Evolutionary conservation across 345 rosid species (phyloP).

Genomic region (Aquilaria yunnanensis): DNA sequence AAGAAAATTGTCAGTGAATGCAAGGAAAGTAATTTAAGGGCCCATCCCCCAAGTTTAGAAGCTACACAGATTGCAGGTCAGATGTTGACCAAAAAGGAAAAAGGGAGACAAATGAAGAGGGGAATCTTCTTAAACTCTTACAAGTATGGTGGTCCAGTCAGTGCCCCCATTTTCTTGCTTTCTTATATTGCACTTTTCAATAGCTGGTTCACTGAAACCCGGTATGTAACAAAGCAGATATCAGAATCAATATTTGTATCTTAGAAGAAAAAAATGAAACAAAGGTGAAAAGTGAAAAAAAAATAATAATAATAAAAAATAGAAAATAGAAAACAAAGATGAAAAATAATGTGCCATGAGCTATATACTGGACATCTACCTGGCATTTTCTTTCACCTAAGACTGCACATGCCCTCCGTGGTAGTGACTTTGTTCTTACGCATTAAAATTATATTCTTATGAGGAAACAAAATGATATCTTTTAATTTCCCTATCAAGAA

Average conservation of each 20-base stretch:
- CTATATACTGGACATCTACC: too few relatives aligned
- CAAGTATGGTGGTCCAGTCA: conserved; percentile 72
- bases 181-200: conserved; percentile 43
- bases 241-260: conserved; percentile 6
- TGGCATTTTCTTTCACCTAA: too few relatives aligned
- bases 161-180: conserved; percentile 31
- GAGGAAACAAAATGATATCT: too few relatives aligned
- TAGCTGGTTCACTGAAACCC: conserved; percentile 64
- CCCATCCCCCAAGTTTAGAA: too few relatives aligned
- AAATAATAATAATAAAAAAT: not conserved
- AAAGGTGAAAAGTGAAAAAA: not conserved
- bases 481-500: too few relatives aligned
- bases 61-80: too few relatives aligned
- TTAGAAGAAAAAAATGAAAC: not conserved
- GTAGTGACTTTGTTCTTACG: not conserved
- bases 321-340: not conserved
- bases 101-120: not conserved
- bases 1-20: too few relatives aligned
- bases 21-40: too few relatives aligned
- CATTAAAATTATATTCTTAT: too few relatives aligned
- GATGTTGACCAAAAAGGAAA: not conserved
- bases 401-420: too few relatives aligned
- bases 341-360: too few relatives aligned
- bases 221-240: conserved; percentile 8
- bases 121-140: conserved; percentile 22